phyloP scores from a whole-genome alignment of 495 filamentous ascomycete genomes.

The Xanthoparmelia taractica region DNA sequence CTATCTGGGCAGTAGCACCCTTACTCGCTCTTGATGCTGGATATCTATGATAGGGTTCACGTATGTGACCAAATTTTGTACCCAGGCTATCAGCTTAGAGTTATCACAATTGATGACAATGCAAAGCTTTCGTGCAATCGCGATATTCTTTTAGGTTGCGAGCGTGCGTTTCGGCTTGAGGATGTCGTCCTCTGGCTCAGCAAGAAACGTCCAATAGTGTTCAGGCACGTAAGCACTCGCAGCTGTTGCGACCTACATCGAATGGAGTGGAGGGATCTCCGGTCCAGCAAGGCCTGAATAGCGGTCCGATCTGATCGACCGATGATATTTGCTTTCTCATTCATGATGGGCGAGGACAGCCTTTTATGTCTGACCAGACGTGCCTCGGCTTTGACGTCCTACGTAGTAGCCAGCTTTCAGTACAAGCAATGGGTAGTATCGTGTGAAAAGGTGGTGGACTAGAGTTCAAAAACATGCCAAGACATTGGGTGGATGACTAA shows the following conservation, averaged over 20 bases:
- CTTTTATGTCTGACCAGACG: conserved; percentile 1
- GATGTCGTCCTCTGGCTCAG: conserved; percentile 2
- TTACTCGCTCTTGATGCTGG: too few species aligned
- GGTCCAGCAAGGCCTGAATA: conserved; percentile 1
- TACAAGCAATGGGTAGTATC: conserved; percentile 1
- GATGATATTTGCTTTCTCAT: neutral
- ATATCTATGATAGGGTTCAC: too few species aligned
- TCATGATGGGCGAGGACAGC: conserved; percentile 1
- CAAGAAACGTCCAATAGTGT: conserved; percentile 2
- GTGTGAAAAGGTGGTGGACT: neutral
- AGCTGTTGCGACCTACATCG: neutral
- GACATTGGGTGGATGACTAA: too few species aligned
- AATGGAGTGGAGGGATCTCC: neutral
- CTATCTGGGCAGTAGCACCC: too few species aligned
- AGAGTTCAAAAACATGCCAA: neutral
- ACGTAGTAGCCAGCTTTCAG: neutral
- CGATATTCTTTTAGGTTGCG: conserved; percentile 35
- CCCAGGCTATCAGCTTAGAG: conserved; percentile 2
- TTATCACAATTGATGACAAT: conserved; percentile 3
- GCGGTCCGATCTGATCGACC: conserved; percentile 1
- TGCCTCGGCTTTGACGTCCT: neutral
- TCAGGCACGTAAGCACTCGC: conserved; percentile 2
- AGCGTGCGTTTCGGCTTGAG: conserved; percentile 35
- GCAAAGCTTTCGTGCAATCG: conserved; percentile 24
- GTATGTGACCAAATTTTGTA: conserved; percentile 1